Base-by-base conservation (phyloP, 176 grass and related monocot species). In the barley (Hordeum vulgare) region DNA sequence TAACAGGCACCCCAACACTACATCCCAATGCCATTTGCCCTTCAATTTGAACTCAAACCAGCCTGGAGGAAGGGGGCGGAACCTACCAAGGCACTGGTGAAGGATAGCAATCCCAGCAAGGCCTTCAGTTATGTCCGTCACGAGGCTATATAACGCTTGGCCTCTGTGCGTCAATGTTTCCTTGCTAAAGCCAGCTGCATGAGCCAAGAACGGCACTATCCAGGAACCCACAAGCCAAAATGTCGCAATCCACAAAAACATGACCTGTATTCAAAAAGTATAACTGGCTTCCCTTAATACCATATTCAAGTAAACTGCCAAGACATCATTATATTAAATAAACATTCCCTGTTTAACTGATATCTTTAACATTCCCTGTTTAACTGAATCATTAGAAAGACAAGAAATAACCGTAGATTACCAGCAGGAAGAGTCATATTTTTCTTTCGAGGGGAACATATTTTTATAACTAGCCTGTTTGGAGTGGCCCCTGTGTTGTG, bases 141-240 rank as follows among this genome's bases (percentile, higher is more conserved):
- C 64, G 29, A 99, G 93, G 78, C 93, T 99, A 65, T 99, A 99
- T 11, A 99, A 63, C 21, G 96, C 93, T 85, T 99, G 96, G 21
- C 96, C 96, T 71, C 96, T 80, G 74, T 96, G 78, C 26, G 96
- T 99, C 79, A 99, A 84, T 73, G 93, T 83, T 85, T 96, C 93
- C 84, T 96, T 99, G 89, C 89, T 94, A 83, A 94, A 96, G 53
- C 93, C 96, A 78, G 89, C 89, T 41, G 82, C 86, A 89, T 96
- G 96, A 78, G 91, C 96, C 59, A 96, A 83, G 83, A 99, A 96
- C 20, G 96, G 96, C 39, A 99, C 90, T 86, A 99, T 96, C 96
- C 93, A 99, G 64, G 96, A 99, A 84, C 96, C 96, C 49, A 94
- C 96, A 61, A 96, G 81, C 96, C 96, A 99, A 88, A 98, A 99